A percentile compares a stretch with the other conserved stretches of the same genome.
Evolutionary conservation across 164 flowering plant genomes (phyloP).

Genomic region (Chimonanthus praecox): DNA sequence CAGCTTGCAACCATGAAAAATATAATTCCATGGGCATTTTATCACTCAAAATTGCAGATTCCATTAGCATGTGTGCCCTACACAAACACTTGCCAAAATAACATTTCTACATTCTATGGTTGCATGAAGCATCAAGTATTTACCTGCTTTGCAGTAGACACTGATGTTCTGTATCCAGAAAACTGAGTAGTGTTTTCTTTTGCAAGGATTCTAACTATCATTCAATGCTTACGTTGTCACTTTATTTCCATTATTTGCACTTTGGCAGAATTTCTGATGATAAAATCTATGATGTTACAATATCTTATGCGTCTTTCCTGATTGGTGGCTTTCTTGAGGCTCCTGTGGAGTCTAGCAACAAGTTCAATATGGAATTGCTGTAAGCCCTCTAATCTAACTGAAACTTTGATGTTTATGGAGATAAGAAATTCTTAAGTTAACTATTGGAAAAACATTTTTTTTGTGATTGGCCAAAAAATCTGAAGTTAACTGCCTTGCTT

Average conservation of each 20-base stretch:
- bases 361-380: conserved; percentile 58
- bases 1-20: too few species aligned
- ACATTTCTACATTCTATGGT: not conserved
- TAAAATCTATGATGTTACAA: conserved; percentile 47
- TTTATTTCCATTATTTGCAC: not conserved
- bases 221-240: not conserved
- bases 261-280: conserved; percentile 50
- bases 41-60: too few species aligned
- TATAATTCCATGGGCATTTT: too few species aligned
- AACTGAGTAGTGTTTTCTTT: not conserved
- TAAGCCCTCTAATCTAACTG: conserved; percentile 28
- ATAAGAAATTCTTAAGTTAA: not conserved
- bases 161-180: not conserved
- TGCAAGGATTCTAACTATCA: not conserved
- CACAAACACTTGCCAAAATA: not conserved
- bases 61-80: not conserved
- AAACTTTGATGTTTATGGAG: not conserved
- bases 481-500: too few species aligned
- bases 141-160: not conserved
- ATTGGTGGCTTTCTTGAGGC: conserved; percentile 67
- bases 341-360: conserved; percentile 56
- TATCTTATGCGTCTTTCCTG: conserved; percentile 81
- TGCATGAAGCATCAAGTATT: not conserved
- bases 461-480: too few species aligned
- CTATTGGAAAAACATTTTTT: too few species aligned